These are phyloP conservation scores for Chloromonas sp. DNA, from an alignment of 163 green algal genomes.

Conservation along the genomic window DNA sequence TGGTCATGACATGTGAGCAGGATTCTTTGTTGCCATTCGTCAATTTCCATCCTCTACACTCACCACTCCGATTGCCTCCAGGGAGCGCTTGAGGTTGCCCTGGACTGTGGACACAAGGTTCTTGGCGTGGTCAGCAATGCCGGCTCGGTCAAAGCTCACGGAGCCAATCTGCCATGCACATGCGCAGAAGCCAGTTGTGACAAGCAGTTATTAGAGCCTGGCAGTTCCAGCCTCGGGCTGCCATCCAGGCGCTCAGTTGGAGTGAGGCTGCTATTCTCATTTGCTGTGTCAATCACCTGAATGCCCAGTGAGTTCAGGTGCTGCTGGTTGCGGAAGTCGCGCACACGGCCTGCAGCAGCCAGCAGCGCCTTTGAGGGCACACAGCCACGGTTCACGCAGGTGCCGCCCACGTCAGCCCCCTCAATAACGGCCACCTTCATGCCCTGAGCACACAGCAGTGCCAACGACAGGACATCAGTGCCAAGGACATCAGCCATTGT, in stretches of 20 bases:
- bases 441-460: slow-evolving; percentile 48
- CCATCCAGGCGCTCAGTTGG: too few species aligned
- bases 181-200: too few species aligned
- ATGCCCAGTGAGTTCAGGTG: slow-evolving; percentile 93
- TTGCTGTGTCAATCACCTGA: slow-evolving; percentile 47
- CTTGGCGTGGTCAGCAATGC: slow-evolving; percentile 88
- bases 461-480: neutral
- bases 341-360: slow-evolving; percentile 85
- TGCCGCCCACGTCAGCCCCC: slow-evolving; percentile 94
- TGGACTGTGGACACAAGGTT: slow-evolving; percentile 87
- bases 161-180: slow-evolving; percentile 51
- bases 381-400: slow-evolving; percentile 98
- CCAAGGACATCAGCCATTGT: too few species aligned
- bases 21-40: too few species aligned
- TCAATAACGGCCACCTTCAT: slow-evolving; percentile 97
- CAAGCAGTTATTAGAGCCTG: too few species aligned
- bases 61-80: slow-evolving; percentile 89
- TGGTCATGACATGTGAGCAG: too few species aligned
- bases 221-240: neutral
- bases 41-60: neutral
- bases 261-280: neutral
- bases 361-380: slow-evolving; percentile 98
- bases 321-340: slow-evolving; percentile 81
- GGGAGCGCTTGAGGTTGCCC: slow-evolving; percentile 86
- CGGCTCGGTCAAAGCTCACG: slow-evolving; percentile 85